Evolutionary conservation across 1,139 yeast species (phyloP), one percentile per base, ranked within the genome.

Genomic region (Suhomyces atakaporum): DNA sequence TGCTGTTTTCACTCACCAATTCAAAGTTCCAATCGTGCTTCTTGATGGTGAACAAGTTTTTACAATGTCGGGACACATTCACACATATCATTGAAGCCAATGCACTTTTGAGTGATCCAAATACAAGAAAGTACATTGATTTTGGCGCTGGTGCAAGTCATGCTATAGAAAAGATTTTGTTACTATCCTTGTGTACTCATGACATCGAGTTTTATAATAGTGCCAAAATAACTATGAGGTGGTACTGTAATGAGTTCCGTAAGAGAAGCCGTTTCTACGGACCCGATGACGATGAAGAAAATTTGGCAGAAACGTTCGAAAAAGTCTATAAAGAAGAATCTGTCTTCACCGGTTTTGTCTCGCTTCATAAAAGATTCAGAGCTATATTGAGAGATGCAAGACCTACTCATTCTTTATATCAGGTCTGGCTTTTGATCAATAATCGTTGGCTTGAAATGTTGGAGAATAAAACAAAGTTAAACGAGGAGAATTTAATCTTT

Each of bases 341-440:
- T 21, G 77, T 81, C 3, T 79, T 84, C 35, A 81, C 90, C 1
- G 92, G 95, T 12, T 75, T 82, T 20, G 85, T 84, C 12, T 89
- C 94, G 0, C 69, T 84, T 22, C 92, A 86, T 53, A 84, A 85
- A 53, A 74, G 81, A 41, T 63, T 85, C 39, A 73, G 75, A 44
- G 74, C 65, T 43, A 67, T 84, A 29, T 59, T 83, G 35, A 69
- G 79, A 41, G 66, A 79, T n/a, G 74, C 76, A 5, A 63, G 60
- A 25, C 86, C 90, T 1, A 79, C 87, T 0, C 65, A 68, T 25
- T 76, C 87, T 1, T 60, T 86, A 25, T 66, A 76, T 27, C 77
- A 75, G 38, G 77, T 82, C 1, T 83, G 92, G 85, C 53, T 70
- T 4, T 59, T 77, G 26, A 74, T 84, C 40, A 81, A 75, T 52